Base-by-base conservation (phyloP, 139 green algal species). In the Asterochloris erici region DNA sequence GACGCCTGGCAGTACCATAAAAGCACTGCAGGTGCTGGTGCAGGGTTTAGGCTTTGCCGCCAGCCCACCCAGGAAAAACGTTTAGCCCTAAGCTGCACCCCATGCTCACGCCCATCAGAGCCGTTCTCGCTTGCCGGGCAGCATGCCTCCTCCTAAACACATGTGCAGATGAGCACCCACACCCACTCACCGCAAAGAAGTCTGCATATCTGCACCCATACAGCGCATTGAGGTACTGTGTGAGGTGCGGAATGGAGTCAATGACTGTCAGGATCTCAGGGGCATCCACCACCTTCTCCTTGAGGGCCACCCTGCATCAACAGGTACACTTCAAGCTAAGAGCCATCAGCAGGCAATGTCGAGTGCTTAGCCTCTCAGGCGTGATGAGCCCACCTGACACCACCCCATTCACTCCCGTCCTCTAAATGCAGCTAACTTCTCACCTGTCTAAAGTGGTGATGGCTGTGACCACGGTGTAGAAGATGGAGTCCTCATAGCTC, bases 261-360 rank as follows among this genome's bases (percentile, higher is more conserved):
- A 99, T 98, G 16, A 98, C 96, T 14, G 93, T 90, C 80, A 98
- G 89, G 63, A 99, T 92, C 91, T 99, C 97, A 23, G 96, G 96
- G 9, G 94, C 91, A 85, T 99, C 96, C 68, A 84, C 78, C 38
- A 86, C 68, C 63, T 66, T 82, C 73, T 86, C 87, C 79, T 91
- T 92, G 0, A 93, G 89, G 17, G 81, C 63, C 74, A 93, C 87
- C 10, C 92, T 54, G 38, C 6, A 6, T 54, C 38, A 54, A 54
- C 38, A 54, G 2, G 38, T 10, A 83, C 19, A 26, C 12, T 47
- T 68, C 28, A 28, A 47, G 38, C 23, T 54, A 54, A 64, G 77
- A 61, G 60, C 61, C 23, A 23, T 9, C 61, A 61, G 77, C 23
- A 11, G 27, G 63, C 63, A 64, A 0, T 84, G 71, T 74, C 17